phyloP scores from a whole-genome alignment of 2,329 filamentous ascomycete species.

The Didymella glomerata region DNA sequence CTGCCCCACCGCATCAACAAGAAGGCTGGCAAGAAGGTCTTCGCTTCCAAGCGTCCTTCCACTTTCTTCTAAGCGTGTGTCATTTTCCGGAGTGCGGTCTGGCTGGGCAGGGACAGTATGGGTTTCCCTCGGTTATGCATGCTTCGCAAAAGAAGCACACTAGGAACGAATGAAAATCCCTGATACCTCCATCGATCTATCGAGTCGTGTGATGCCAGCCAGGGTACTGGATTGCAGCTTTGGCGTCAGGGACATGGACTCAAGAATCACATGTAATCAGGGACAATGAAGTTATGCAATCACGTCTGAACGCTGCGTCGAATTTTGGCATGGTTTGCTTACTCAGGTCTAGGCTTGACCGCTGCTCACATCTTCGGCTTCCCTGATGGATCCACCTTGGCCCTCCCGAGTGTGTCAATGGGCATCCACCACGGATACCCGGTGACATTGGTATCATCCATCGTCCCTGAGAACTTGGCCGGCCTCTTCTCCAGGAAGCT shows the following conservation, averaged over 20 bases:
- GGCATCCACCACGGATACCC: conserved; percentile 75
- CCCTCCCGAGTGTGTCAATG: conserved; percentile 56
- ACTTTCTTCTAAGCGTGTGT: conserved; percentile 87
- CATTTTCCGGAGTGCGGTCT: conserved; percentile 52
- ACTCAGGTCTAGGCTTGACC: conserved; percentile 27
- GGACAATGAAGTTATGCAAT: conserved; percentile 29
- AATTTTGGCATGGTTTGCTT: neutral
- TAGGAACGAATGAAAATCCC: conserved; percentile 56
- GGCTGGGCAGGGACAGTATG: conserved; percentile 51
- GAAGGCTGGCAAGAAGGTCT: conserved; percentile 86
- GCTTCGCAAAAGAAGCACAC: conserved; percentile 54
- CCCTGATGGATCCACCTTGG: conserved; percentile 46
- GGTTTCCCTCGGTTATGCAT: conserved; percentile 53
- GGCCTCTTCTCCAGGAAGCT: conserved; percentile 76
- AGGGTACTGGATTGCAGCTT: conserved; percentile 26
- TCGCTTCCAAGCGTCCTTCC: conserved; percentile 89
- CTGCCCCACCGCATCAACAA: conserved; percentile 95
- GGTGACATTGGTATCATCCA: conserved; percentile 67
- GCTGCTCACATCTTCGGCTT: conserved; percentile 42
- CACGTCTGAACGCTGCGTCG: conserved; percentile 8
- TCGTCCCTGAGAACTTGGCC: conserved; percentile 67
- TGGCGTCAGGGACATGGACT: conserved; percentile 26
- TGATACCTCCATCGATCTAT: conserved; percentile 45
- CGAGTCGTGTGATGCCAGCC: conserved; percentile 35
- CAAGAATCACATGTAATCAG: conserved; percentile 28